phyloP scores from a whole-genome alignment of 1,284 basidiomycete genomes.

The Moniliophthora roreri region DNA sequence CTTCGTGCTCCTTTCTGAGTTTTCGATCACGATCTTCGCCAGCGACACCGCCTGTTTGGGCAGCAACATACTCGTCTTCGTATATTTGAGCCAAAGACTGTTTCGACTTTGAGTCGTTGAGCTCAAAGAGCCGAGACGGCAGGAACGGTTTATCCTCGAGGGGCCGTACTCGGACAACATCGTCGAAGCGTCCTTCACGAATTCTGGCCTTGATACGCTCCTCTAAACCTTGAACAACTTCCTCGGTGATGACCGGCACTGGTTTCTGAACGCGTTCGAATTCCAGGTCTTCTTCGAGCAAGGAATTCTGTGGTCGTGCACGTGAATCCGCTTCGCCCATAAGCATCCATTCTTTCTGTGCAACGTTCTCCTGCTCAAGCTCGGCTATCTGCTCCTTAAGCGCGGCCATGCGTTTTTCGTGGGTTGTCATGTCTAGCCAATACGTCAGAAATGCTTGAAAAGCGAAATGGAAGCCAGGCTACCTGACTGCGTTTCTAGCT shows the following conservation, averaged over 20 bases:
- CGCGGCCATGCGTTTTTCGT: conserved; percentile 62
- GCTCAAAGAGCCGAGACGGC: conserved; percentile 86
- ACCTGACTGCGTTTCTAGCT: conserved; percentile 44
- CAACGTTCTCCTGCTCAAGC: conserved; percentile 72
- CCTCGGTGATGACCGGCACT: conserved; percentile 90
- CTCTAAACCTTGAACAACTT: conserved; percentile 81
- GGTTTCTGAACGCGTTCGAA: conserved; percentile 90
- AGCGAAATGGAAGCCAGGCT: conserved; percentile 8
- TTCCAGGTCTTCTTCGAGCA: conserved; percentile 93
- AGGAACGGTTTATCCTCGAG: conserved; percentile 87
- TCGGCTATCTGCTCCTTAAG: conserved; percentile 68
- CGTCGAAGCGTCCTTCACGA: conserved; percentile 86
- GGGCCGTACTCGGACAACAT: conserved; percentile 81
- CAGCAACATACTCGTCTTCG: conserved; percentile 86
- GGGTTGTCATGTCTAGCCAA: conserved; percentile 49
- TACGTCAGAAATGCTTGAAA: conserved; percentile 9
- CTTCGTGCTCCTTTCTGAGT: conserved; percentile 85
- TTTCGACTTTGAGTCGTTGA: conserved; percentile 85
- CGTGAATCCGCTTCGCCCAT: conserved; percentile 88
- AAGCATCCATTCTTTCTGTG: conserved; percentile 84
- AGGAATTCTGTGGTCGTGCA: conserved; percentile 85
- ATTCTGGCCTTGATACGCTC: conserved; percentile 92
- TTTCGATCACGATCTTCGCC: conserved; percentile 87
- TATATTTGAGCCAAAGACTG: conserved; percentile 96
- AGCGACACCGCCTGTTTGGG: conserved; percentile 51